A percentile compares a stretch with the other conserved stretches of the same genome.
Evolutionary conservation across 164 flowering plant genomes (phyloP).

Genomic region (Chimonanthus praecox): DNA sequence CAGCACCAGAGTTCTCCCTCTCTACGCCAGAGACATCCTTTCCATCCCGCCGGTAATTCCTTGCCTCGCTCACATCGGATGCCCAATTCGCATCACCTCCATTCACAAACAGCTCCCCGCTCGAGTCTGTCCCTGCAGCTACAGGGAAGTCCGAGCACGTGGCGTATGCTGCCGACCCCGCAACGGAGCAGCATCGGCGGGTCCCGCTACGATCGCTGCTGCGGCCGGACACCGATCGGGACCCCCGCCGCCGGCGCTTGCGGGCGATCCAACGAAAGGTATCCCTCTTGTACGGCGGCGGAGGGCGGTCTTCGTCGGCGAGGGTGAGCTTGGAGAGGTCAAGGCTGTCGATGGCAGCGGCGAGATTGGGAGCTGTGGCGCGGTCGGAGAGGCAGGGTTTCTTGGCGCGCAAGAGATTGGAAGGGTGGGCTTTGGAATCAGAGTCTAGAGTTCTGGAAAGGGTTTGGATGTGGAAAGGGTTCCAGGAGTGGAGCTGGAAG

Average conservation of each 20-base stretch:
- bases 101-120: conserved; percentile 83
- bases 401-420: conserved; percentile 27
- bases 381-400: conserved; percentile 73
- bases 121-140: conserved; percentile 82
- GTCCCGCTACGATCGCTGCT: conserved; percentile 82
- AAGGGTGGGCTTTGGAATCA: conserved; percentile 7
- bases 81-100: conserved; percentile 71
- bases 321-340: conserved; percentile 61
- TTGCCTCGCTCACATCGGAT: conserved; percentile 75
- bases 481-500: conserved; percentile 67
- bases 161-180: conserved; percentile 61
- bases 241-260: conserved; percentile 68
- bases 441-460: conserved; percentile 32
- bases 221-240: conserved; percentile 78
- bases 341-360: conserved; percentile 31
- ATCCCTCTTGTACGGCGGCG: conserved; percentile 18
- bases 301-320: conserved; percentile 44
- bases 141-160: conserved; percentile 78
- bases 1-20: conserved; percentile 41
- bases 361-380: conserved; percentile 29
- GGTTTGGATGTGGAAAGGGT: conserved; percentile 54
- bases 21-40: conserved; percentile 33
- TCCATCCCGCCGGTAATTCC: conserved; percentile 40
- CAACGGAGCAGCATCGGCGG: conserved; percentile 63
- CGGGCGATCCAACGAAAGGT: conserved; percentile 40